Base-by-base conservation (phyloP, 306 rosid species). In the Prinsepia uniflora region DNA sequence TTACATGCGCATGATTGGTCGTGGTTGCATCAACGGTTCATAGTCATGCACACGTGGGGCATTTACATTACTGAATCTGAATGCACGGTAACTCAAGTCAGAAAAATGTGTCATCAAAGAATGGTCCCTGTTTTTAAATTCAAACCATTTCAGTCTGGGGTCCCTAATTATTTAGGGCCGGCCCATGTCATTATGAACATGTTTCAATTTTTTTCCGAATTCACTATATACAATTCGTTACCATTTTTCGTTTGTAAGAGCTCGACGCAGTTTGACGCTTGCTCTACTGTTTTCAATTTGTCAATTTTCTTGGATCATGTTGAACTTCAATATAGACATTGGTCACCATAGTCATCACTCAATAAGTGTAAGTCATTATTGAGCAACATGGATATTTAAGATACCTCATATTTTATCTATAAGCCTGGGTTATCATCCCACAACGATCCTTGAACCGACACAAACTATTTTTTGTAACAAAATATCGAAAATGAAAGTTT, bases 111-210 rank as follows among this genome's bases (percentile, higher is more conserved):
- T n/a, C 6, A 66, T 40, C 68, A 68, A 53, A 22, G 50, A 68
- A 69, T 68, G 65, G 63, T 15, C 81, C 77, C 70, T 68, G 36
- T 30, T 30, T 30, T 30, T 3, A 30, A 30, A 30, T 30, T 30
- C 36, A 30, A 30, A 30, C 36, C 36, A 30, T 30, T 30, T 30
- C 36, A 30, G 36, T 30, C 36, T 30, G 36, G 36, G 36, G 36
- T 58, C 79, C 72, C 46, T 47, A 46, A 8, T 53, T 13, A 68
- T 45, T 61, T 64, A 63, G 52, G 15, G 36, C 53, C 36, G 10
- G n/a, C 9, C 40, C 12, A 44, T 43, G 2, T 57, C 54, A 69
- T 45, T 56, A 56, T 22, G 45, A 70, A 24, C 3, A 43, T 9
- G 60, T 34, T n/a, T 5, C 45, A 3, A 49, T 67, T 15, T 67